phyloP scores from a whole-genome alignment of 1,284 basidiomycete species.

The Trichosporon inkin region DNA sequence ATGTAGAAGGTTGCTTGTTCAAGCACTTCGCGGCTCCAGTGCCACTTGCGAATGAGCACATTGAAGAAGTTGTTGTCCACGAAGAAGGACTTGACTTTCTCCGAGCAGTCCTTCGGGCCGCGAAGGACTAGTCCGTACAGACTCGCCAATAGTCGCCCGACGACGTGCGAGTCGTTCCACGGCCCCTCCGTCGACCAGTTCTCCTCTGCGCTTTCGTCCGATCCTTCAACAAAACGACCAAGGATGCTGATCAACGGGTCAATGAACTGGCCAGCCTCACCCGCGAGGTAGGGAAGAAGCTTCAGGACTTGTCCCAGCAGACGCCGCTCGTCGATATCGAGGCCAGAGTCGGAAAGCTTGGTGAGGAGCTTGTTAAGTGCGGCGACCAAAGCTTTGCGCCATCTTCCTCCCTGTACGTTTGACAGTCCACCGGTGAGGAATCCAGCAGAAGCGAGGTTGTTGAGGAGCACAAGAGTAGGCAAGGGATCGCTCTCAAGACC shows the following conservation, averaged over 20 bases:
- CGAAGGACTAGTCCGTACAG: slow-evolving; percentile 48
- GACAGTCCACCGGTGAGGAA: slow-evolving; percentile 43
- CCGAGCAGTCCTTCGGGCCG: slow-evolving; percentile 26
- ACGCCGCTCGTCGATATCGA: slow-evolving; percentile 24
- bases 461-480: slow-evolving; percentile 43
- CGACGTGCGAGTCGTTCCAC: slow-evolving; percentile 39
- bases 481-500: slow-evolving; percentile 35
- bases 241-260: slow-evolving; percentile 24
- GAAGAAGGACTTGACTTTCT: slow-evolving; percentile 22
- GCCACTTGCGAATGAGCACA: slow-evolving; percentile 57
- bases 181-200: slow-evolving; percentile 28
- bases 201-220: slow-evolving; percentile 9
- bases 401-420: slow-evolving; percentile 49
- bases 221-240: slow-evolving; percentile 3
- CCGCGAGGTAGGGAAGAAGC: slow-evolving; percentile 33
- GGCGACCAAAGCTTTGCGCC: slow-evolving; percentile 38
- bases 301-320: slow-evolving; percentile 34
- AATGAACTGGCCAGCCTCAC: slow-evolving; percentile 27
- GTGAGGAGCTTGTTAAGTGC: slow-evolving; percentile 22
- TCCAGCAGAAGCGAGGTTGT: slow-evolving; percentile 42
- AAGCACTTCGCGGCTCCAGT: slow-evolving; percentile 58
- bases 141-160: slow-evolving; percentile 27
- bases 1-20: slow-evolving; percentile 56
- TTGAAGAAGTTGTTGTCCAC: slow-evolving; percentile 50
- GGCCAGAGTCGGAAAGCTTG: not conserved